Percentiles rank a stretch among this genome's conserved stretches.
Evolutionary conservation across 441 rosid species (phyloP).

Genomic region (Croton setiger): DNA sequence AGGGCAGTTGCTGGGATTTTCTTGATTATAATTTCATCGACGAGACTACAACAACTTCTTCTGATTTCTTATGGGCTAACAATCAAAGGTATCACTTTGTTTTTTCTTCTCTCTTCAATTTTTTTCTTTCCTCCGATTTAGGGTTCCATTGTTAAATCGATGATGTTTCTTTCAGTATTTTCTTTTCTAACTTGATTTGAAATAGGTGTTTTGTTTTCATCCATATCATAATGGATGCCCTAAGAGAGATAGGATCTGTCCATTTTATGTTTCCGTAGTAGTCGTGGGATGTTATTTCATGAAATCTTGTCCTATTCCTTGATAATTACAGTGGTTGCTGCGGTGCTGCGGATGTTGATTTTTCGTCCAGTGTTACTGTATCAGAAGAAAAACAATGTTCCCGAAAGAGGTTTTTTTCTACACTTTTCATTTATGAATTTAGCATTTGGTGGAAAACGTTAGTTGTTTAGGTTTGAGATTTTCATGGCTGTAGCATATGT

Average conservation of each 20-base stretch:
- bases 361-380: slow-evolving; percentile 38
- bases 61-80: slow-evolving; percentile 30
- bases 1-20: slow-evolving; percentile 44
- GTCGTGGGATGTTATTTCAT: background rate
- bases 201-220: slow-evolving; percentile 5
- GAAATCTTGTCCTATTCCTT: background rate
- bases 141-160: background rate
- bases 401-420: slow-evolving; percentile 49
- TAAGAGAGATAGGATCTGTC: background rate
- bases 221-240: background rate
- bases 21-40: slow-evolving; percentile 43
- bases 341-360: slow-evolving; percentile 29
- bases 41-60: slow-evolving; percentile 25
- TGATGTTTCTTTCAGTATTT: background rate
- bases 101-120: too few relatives aligned
- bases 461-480: background rate
- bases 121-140: background rate
- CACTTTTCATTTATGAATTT: background rate
- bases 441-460: too few relatives aligned
- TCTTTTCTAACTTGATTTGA: background rate
- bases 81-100: slow-evolving; percentile 20
- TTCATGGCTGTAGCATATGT: background rate
- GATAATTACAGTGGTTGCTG: slow-evolving; percentile 14
- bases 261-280: background rate
- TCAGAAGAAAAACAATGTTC: slow-evolving; percentile 40